These are phyloP conservation scores for Talaromyces marneffei DNA, from an alignment of 2,329 filamentous ascomycete genomes.

Conservation along the genomic window DNA sequence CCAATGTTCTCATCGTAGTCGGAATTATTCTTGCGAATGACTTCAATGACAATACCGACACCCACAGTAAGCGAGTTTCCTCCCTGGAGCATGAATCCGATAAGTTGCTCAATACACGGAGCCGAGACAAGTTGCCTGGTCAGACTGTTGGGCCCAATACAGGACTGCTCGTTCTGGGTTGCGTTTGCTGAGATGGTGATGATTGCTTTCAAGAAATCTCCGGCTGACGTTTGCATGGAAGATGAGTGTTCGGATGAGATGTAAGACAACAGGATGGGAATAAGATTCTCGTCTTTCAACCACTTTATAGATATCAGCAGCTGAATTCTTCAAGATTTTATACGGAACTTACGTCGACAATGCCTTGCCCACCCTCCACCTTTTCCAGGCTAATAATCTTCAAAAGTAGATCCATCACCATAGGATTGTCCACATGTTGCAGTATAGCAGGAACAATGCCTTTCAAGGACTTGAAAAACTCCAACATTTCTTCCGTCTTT, in stretches of 20 bases:
- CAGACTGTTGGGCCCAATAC: conserved; percentile 94
- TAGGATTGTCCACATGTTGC: conserved; percentile 90
- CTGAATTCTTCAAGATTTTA: no score
- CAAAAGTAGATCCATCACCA: conserved; percentile 94
- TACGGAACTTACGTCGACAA: conserved; percentile 81
- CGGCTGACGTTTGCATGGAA: conserved; percentile 90
- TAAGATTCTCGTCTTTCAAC: conserved; percentile 82
- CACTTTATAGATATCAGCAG: conserved; percentile 53
- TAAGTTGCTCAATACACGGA: conserved; percentile 74
- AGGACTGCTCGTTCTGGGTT: conserved; percentile 96
- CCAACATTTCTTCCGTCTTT: conserved; percentile 96
- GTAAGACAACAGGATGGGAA: conserved; percentile 80
- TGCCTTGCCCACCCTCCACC: conserved; percentile 80
- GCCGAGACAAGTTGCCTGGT: conserved; percentile 90
- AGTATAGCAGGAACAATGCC: conserved; percentile 78
- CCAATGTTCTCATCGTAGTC: conserved; percentile 93
- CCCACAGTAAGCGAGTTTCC: conserved; percentile 93
- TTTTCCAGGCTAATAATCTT: conserved; percentile 97
- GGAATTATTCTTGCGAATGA: conserved; percentile 98
- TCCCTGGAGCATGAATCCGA: conserved; percentile 83
- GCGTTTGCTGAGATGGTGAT: conserved; percentile 98
- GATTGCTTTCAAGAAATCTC: conserved; percentile 96
- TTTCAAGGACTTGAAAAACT: conserved; percentile 77
- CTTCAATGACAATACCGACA: conserved; percentile 95
- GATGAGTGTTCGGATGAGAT: conserved; percentile 78